phyloP scores from a whole-genome alignment of 768 basidiomycete genomes.

The Lentinus brumalis region DNA sequence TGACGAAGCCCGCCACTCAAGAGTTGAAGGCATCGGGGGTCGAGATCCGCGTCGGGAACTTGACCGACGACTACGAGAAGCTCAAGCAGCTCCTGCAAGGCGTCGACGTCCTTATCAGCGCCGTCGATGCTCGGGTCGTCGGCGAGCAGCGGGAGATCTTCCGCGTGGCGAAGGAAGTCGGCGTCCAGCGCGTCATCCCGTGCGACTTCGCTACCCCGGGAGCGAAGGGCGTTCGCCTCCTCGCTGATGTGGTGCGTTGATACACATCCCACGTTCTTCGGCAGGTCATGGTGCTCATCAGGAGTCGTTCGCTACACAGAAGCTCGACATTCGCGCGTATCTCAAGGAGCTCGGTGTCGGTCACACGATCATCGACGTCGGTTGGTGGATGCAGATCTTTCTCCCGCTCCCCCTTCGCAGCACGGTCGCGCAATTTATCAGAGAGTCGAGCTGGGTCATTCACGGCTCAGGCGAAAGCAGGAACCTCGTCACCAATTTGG shows the following conservation, averaged over 20 bases:
- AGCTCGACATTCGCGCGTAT: constrained; percentile 22
- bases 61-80: constrained; percentile 10
- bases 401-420: constrained; percentile 2
- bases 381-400: constrained; percentile 28
- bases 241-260: constrained; percentile 3
- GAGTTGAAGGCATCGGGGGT: constrained; percentile 4
- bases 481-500: constrained; percentile 11
- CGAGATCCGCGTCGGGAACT: constrained; percentile 6
- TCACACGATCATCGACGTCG: constrained; percentile 33
- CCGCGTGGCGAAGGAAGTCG: constrained; percentile 21
- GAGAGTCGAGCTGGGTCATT: constrained; percentile 9
- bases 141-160: constrained; percentile 18
- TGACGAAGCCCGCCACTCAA: constrained; percentile 18
- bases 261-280: too few species aligned
- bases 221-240: constrained; percentile 4
- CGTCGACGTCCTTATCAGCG: constrained; percentile 23
- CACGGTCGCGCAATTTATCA: not conserved
- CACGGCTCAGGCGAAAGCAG: too few species aligned
- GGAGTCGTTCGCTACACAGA: constrained; percentile 21
- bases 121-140: constrained; percentile 5
- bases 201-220: constrained; percentile 19
- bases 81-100: constrained; percentile 19
- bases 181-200: constrained; percentile 22
- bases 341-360: constrained; percentile 22
- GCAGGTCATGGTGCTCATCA: not conserved